Conservation (phyloP, 768 basidiomycete species). For the Russula abietina region DNA sequence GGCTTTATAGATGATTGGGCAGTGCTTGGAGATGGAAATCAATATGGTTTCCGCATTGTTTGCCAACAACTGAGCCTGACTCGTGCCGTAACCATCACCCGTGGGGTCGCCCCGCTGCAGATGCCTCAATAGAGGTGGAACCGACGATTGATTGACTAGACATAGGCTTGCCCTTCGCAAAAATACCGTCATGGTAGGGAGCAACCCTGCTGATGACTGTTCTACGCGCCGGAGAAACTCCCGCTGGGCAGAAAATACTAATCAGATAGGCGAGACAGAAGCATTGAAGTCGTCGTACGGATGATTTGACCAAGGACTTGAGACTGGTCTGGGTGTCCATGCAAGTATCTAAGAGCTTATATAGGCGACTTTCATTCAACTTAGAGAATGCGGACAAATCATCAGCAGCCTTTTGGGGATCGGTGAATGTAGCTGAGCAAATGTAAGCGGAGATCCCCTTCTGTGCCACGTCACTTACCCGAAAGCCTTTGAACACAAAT, state of each 20-base stretch:
- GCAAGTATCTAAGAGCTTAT: constrained; percentile 75
- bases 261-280: not conserved
- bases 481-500: constrained; percentile 52
- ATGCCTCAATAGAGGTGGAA: constrained; percentile 73
- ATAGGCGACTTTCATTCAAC: constrained; percentile 77
- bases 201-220: constrained; percentile 53
- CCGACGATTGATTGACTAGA: constrained; percentile 77
- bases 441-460: not conserved
- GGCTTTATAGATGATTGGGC: constrained; percentile 62
- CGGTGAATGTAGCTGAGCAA: constrained; percentile 48
- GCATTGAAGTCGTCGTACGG: constrained; percentile 39
- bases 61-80: constrained; percentile 35
- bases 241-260: constrained; percentile 39
- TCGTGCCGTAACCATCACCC: constrained; percentile 35
- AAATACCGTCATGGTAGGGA: constrained; percentile 63
- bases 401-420: constrained; percentile 66
- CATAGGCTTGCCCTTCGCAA: constrained; percentile 65
- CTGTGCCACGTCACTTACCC: constrained; percentile 38
- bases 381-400: constrained; percentile 82
- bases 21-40: constrained; percentile 64
- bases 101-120: constrained; percentile 40
- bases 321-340: constrained; percentile 82
- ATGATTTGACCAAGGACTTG: constrained; percentile 70
- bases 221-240: constrained; percentile 78
- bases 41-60: constrained; percentile 49